Conservation (phyloP, 140 eudicot genomes). For the Oenanthe javanica region DNA sequence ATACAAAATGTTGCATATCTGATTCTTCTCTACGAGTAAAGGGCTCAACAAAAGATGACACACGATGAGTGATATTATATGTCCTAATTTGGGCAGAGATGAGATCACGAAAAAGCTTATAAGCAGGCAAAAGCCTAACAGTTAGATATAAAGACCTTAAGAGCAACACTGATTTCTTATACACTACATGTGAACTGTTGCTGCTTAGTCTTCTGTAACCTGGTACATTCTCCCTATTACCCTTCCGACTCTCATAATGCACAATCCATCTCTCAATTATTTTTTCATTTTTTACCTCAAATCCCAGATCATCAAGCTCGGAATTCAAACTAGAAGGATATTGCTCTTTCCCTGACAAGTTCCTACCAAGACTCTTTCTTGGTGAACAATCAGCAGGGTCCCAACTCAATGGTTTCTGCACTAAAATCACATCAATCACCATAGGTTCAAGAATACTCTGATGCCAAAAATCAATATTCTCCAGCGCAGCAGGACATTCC, state of each 20-base stretch:
- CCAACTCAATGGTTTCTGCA: slow-evolving; percentile 50
- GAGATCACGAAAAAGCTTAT: slow-evolving; percentile 64
- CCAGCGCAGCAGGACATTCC: slow-evolving; percentile 88
- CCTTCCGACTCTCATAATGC: slow-evolving; percentile 62
- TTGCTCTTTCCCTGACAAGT: slow-evolving; percentile 37
- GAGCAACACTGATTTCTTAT: slow-evolving; percentile 70
- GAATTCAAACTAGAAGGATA: slow-evolving; percentile 37
- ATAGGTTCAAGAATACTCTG: slow-evolving; percentile 81
- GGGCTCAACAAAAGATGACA: slow-evolving; percentile 68
- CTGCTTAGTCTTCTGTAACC: slow-evolving; percentile 46
- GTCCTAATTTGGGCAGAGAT: slow-evolving; percentile 52
- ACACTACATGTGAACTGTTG: slow-evolving; percentile 47
- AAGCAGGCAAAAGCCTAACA: slow-evolving; percentile 85
- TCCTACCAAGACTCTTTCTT: slow-evolving; percentile 21
- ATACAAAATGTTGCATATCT: slow-evolving; percentile 68
- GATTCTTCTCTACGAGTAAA: slow-evolving; percentile 60
- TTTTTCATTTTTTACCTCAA: slow-evolving; percentile 44
- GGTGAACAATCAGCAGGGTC: slow-evolving; percentile 47
- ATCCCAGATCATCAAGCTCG: slow-evolving; percentile 51
- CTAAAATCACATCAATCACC: slow-evolving; percentile 79
- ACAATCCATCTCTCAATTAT: slow-evolving; percentile 87
- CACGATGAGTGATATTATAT: slow-evolving; percentile 54
- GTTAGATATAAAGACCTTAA: slow-evolving; percentile 73
- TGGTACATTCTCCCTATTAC: slow-evolving; percentile 24
- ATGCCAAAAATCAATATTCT: slow-evolving; percentile 72